Evolutionary conservation across 805 yeast genomes (phyloP), one percentile per base, ranked within the genome.

Genomic region (Yamadazyma philogaea): DNA sequence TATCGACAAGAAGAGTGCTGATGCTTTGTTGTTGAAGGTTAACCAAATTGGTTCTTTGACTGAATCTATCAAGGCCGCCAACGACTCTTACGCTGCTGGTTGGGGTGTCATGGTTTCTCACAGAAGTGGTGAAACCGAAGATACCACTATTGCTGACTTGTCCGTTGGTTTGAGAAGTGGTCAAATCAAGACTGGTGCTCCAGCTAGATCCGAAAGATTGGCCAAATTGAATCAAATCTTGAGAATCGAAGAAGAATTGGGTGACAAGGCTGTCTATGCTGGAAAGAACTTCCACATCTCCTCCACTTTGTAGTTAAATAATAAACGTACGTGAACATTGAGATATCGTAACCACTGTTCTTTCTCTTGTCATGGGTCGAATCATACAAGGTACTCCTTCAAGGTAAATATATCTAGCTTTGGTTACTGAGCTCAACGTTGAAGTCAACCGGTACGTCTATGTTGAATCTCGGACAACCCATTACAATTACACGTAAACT

Each of bases 31-130:
- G 71, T 81, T 91, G 72, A 91, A 91, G 87, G 96, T 93, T 58
- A 91, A 91, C 90, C 99, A 91, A 81, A 91, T 91, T 61, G 99
- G 99, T 80, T 77, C 97, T 57, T 77, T 91, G 61, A 70, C 95
- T 60, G 99, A 91, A 81, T 87, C 98, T 54, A 89, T 91, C 75
- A 79, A 88, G 72, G 97, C 98, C 64, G 97, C 98, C 64, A 75
- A 86, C 71, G 93, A 86, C 74, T 87, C 98, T 47, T 90, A 81
- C 77, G 83, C 81, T 54, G 97, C 96, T 54, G 88, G 88, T 67
- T 91, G 99, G 99, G 97, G 97, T 81, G 96, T 90, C 68, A 90
- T 91, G 97, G 98, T 93, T 63, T 90, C 97, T 64, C 99, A 91
- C 88, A 89, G 99, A 84, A 90, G 97, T 61, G 99, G 99, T 78